Evolutionary conservation across 805 yeast species (phyloP), one percentile per base, ranked within the genome.

Genomic region (Candida morakotiae): DNA sequence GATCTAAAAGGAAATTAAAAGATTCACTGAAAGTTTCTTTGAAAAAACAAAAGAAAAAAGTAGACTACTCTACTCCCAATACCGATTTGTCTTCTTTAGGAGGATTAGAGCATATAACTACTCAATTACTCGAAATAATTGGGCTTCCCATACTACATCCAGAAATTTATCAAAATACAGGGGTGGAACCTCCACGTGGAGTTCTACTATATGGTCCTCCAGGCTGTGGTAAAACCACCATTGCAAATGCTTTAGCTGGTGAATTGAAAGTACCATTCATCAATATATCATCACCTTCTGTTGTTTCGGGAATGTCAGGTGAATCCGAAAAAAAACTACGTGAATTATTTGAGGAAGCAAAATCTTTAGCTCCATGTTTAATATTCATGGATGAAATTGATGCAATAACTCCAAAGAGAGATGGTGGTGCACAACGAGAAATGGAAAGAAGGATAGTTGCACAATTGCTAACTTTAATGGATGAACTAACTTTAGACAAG

Each of bases 251-350:
- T 0, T 66, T 93, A 16, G 98, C 98, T 1, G 96, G 96, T 20
- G 96, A 91, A 53, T 70, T 93, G 22, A 84, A 87, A 48, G 96
- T 93, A 0, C 96, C 98, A 0, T 93, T 93, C 54, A 78, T 93
- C 13, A 82, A 84, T 31, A 73, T 93, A 1, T 84, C 95, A 19
- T 98, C 98, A 0, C 98, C 98, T 1, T 83, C 95, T 2, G 87
- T 93, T 7, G 98, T 93, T 0, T 86, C 96, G 43, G 98, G 98
- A 4, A 93, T 93, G 98, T 87, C 96, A n/a, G 98, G 98, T 29
- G 98, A 93, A 58, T 80, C 91, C 45, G 98, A 93, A 58, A 93
- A 93, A 67, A 89, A 91, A 54, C 70, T 93, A 16, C 72, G 98
- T 44, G 98, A 93, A 41, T 68, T 91, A 26, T 91, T 91, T 53